Conservation (phyloP, 2,329 filamentous ascomycete genomes). For the Ophiostoma pallidulum region DNA sequence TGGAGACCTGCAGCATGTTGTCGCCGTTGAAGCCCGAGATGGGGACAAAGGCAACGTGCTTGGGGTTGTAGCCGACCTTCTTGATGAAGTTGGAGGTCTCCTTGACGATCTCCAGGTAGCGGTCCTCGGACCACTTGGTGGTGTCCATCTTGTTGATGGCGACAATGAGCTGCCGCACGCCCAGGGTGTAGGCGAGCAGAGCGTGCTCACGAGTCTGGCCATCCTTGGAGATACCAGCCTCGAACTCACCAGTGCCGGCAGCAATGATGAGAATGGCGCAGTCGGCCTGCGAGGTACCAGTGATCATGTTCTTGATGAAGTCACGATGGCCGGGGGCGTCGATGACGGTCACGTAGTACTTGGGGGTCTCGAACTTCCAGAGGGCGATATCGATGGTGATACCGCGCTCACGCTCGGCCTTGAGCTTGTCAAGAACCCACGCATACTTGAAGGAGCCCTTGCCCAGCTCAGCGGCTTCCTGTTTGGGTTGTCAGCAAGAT, state of each 20-base stretch:
- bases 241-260: conserved; percentile 99
- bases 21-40: conserved; percentile 99
- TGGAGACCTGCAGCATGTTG: conserved; percentile 91
- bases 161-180: conserved; percentile 99
- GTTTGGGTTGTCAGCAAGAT: conserved; percentile 20
- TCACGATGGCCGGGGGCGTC: conserved; percentile 99
- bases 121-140: conserved; percentile 92
- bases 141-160: conserved; percentile 99
- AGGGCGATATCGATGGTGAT: conserved; percentile 99
- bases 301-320: conserved; percentile 99
- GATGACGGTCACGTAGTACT: conserved; percentile 97
- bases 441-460: conserved; percentile 99
- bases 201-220: conserved; percentile 99
- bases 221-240: conserved; percentile 99
- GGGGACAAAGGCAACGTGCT: conserved; percentile 94
- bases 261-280: conserved; percentile 99
- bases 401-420: conserved; percentile 99
- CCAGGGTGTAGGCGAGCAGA: conserved; percentile 98
- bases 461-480: conserved; percentile 98
- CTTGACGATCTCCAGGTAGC: conserved; percentile 99
- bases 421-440: conserved; percentile 99
- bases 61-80: conserved; percentile 99
- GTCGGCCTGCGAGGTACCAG: conserved; percentile 99
- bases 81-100: conserved; percentile 99
- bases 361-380: conserved; percentile 99